Percentiles rank a stretch among this genome's conserved stretches.
Evolutionary conservation across 495 filamentous ascomycete species (phyloP).

Genomic region (Endocarpon pusillum): DNA sequence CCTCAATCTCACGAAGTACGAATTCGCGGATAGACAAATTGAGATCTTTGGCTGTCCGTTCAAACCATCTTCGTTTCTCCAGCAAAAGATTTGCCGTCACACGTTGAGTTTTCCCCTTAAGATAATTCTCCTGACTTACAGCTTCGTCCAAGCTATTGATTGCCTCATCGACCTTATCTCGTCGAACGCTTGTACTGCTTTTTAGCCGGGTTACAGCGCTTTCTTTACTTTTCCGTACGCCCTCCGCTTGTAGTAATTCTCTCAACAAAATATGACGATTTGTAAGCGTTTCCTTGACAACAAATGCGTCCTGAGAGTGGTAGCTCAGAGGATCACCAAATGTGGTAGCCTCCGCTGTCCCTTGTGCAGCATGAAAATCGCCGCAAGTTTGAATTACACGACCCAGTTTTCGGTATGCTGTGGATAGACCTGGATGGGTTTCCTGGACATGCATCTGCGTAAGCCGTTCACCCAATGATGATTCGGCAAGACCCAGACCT

Average conservation of each 20-base stretch:
- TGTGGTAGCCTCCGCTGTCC: constrained; percentile 88
- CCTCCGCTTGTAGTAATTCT: constrained; percentile 77
- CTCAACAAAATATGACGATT: constrained; percentile 97
- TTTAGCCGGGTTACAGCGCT: constrained; percentile 79
- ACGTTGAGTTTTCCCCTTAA: constrained; percentile 65
- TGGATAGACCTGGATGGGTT: constrained; percentile 67
- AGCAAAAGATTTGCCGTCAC: constrained; percentile 78
- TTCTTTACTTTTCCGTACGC: constrained; percentile 57
- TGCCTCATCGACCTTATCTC: constrained; percentile 93
- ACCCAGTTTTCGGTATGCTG: constrained; percentile 88
- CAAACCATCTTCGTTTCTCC: constrained; percentile 84
- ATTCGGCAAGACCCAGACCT: constrained; percentile 86
- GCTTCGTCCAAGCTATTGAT: constrained; percentile 81
- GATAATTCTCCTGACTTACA: constrained; percentile 53
- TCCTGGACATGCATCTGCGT: constrained; percentile 75
- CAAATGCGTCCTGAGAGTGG: constrained; percentile 89
- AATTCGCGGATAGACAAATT: constrained; percentile 73
- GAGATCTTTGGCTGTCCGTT: constrained; percentile 67
- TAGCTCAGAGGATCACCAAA: constrained; percentile 88
- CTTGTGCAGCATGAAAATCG: constrained; percentile 94
- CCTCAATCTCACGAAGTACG: constrained; percentile 85
- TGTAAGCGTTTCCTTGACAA: constrained; percentile 96
- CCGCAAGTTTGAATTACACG: constrained; percentile 83
- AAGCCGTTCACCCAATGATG: constrained; percentile 82
- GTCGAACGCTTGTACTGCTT: constrained; percentile 59